Evolutionary conservation across 768 basidiomycete genomes (phyloP).

Genomic region (Amanita brunnescens): DNA sequence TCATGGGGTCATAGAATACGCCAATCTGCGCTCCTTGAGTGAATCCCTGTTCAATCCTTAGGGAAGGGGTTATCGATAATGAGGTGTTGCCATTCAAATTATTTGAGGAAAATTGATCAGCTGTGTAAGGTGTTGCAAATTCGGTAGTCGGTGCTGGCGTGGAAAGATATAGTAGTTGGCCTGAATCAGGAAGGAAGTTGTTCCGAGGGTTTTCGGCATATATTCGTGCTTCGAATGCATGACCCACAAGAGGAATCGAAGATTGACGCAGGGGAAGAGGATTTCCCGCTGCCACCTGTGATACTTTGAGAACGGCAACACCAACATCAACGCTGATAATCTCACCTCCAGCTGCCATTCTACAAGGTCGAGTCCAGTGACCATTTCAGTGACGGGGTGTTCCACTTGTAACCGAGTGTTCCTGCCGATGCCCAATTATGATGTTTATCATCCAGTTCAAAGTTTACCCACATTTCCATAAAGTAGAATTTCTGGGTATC

Average conservation of each 20-base stretch:
- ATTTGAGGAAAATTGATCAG: constrained; percentile 21
- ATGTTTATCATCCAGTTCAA: neutral
- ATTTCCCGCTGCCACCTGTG: constrained; percentile 90
- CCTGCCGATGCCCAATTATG: constrained; percentile 31
- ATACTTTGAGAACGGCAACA: too few relatives aligned
- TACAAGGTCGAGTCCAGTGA: constrained; percentile 89
- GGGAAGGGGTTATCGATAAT: constrained; percentile 39
- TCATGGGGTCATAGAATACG: constrained; percentile 89
- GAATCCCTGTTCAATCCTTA: constrained; percentile 91
- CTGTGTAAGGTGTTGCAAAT: constrained; percentile 42
- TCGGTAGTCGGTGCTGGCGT: constrained; percentile 66
- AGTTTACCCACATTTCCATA: constrained; percentile 79
- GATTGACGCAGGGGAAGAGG: constrained; percentile 70
- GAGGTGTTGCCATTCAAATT: constrained; percentile 19
- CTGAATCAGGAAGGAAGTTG: constrained; percentile 89
- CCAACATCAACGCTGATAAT: neutral
- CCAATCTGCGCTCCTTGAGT: constrained; percentile 71
- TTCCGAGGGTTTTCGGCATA: constrained; percentile 94
- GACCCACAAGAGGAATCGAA: constrained; percentile 79
- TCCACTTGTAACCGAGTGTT: constrained; percentile 83
- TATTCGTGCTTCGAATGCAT: constrained; percentile 91
- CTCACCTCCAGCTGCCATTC: constrained; percentile 87
- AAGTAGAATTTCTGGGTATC: constrained; percentile 84
- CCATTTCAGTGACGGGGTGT: constrained; percentile 92
- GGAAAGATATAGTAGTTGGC: constrained; percentile 69